phyloP scores from a whole-genome alignment of 2,329 filamentous ascomycete genomes.

The Blastomyces percursus region DNA sequence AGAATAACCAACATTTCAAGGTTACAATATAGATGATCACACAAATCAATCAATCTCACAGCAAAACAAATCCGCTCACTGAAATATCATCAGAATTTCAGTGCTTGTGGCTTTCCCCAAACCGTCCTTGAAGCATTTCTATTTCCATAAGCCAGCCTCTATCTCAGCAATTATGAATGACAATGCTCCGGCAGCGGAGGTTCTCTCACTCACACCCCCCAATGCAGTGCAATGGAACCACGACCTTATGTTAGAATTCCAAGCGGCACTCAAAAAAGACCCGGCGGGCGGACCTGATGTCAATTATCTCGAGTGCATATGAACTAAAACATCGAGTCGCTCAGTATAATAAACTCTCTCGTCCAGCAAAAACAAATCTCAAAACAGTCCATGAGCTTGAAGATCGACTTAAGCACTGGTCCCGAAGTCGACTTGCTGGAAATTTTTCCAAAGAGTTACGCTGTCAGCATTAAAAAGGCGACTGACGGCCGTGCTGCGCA shows the following conservation, averaged over 20 bases:
- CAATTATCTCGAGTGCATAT: conserved; percentile 19
- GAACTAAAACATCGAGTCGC: conserved; percentile 12
- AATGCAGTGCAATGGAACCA: conserved; percentile 17
- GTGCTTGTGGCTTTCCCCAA: too few species aligned
- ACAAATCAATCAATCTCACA: too few species aligned
- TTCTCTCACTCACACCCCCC: conserved; percentile 10
- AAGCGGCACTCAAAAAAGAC: conserved; percentile 15
- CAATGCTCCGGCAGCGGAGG: neutral
- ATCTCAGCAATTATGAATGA: neutral
- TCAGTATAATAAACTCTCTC: conserved; percentile 12
- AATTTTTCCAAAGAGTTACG: conserved; percentile 16
- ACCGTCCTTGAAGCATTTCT: neutral
- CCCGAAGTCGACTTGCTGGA: conserved; percentile 18
- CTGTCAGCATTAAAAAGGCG: conserved; percentile 16
- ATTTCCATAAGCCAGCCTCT: neutral
- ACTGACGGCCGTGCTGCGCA: conserved; percentile 9
- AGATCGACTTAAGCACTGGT: neutral
- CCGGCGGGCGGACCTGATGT: conserved; percentile 17
- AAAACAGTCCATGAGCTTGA: neutral
- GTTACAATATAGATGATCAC: too few species aligned
- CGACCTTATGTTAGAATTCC: conserved; percentile 16
- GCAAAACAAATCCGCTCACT: too few species aligned
- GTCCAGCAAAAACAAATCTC: conserved; percentile 15
- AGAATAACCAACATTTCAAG: too few species aligned
- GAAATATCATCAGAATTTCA: neutral